These are phyloP conservation scores for Pholiota conissans DNA, from an alignment of 768 basidiomycete genomes.

Conservation along the genomic window DNA sequence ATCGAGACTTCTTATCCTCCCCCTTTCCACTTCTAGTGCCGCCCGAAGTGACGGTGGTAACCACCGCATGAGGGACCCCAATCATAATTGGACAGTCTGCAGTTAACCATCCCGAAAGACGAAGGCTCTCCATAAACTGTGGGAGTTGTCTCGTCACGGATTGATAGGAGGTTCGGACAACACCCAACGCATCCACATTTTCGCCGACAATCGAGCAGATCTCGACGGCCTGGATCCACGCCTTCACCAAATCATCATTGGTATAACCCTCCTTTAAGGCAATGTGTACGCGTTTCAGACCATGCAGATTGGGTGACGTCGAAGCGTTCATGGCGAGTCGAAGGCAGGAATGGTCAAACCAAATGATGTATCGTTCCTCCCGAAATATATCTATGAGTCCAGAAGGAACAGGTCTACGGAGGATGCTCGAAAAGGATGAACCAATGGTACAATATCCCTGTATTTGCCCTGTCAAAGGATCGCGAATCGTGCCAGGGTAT, in stretches of 20 bases:
- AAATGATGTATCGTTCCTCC: conserved; percentile 52
- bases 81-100: conserved; percentile 29
- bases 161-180: not conserved
- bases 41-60: conserved; percentile 15
- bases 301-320: conserved; percentile 7
- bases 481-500: conserved; percentile 36
- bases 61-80: conserved; percentile 29
- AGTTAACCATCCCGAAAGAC: conserved; percentile 9
- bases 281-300: conserved; percentile 36
- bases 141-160: not conserved
- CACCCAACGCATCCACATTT: not conserved
- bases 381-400: conserved; percentile 39
- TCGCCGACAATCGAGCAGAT: conserved; percentile 22
- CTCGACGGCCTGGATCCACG: conserved; percentile 51
- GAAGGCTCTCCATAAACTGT: conserved; percentile 6
- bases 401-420: conserved; percentile 25
- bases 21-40: not conserved
- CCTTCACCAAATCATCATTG: conserved; percentile 50
- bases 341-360: conserved; percentile 40
- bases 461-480: conserved; percentile 28
- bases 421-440: conserved; percentile 38
- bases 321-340: not conserved
- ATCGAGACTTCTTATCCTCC: conserved; percentile 23
- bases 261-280: conserved; percentile 52
- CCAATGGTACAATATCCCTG: conserved; percentile 54